These are phyloP conservation scores for Sphagnum fallax DNA, from an alignment of 228 moss, liverwort and hornwort genomes.

Conservation along the genomic window DNA sequence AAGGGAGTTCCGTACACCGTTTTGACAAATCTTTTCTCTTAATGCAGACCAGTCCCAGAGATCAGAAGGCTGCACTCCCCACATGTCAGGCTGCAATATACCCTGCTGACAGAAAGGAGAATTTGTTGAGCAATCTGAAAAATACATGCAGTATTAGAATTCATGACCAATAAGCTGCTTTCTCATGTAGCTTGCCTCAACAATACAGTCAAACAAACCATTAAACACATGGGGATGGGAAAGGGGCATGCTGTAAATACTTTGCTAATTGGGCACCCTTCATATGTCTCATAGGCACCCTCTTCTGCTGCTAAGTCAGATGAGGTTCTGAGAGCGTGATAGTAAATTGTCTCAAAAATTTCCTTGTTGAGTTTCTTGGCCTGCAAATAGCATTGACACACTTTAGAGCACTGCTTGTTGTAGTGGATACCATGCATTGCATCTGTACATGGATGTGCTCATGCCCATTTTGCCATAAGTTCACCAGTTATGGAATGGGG, in stretches of 20 bases:
- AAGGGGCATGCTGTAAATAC: slow-evolving; percentile 5
- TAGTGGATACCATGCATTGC: too few species aligned
- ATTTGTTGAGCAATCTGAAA: not conserved
- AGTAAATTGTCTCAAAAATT: slow-evolving; percentile 44
- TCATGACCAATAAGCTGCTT: too few species aligned
- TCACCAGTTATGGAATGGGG: too few species aligned
- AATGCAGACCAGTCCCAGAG: slow-evolving; percentile 41
- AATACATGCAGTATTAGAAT: not conserved
- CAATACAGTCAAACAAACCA: too few species aligned
- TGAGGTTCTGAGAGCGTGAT: slow-evolving; percentile 26
- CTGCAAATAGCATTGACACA: not conserved
- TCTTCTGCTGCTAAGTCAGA: slow-evolving; percentile 29
- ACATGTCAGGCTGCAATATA: slow-evolving; percentile 46
- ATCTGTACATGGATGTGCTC: not conserved
- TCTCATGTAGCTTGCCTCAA: too few species aligned
- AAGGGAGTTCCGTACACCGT: slow-evolving; percentile 75
- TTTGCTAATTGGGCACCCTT: slow-evolving; percentile 35
- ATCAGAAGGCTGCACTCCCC: slow-evolving; percentile 24
- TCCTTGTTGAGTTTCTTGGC: slow-evolving; percentile 34
- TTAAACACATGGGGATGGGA: too few species aligned
- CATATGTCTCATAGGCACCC: slow-evolving; percentile 30
- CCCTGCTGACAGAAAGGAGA: slow-evolving; percentile 16
- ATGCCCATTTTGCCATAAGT: too few species aligned
- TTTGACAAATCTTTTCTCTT: slow-evolving; percentile 19
- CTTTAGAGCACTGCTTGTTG: not conserved